Conservation (phyloP, 2,329 filamentous ascomycete species). For the Orbilia blumenaviensis region DNA sequence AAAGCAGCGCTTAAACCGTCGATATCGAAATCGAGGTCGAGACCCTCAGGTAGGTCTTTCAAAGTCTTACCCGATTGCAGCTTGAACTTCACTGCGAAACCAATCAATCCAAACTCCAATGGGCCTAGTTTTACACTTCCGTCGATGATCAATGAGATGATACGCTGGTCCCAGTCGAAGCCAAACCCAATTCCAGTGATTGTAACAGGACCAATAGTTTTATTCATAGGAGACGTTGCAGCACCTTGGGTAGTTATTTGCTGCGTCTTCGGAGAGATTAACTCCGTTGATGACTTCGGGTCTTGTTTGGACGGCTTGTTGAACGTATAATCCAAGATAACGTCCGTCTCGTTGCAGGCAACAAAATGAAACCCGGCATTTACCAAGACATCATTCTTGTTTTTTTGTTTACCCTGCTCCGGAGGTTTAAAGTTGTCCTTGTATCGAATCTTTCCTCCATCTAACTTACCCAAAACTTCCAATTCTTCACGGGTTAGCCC, state of each 20-base stretch:
- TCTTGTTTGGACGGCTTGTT: neutral
- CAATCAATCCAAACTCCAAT: constrained; percentile 59
- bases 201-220: neutral
- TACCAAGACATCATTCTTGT: neutral
- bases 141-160: constrained; percentile 40
- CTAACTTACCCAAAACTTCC: neutral
- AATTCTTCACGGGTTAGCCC: neutral
- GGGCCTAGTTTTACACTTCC: constrained; percentile 61
- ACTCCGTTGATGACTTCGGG: neutral
- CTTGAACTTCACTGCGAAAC: constrained; percentile 59
- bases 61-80: constrained; percentile 36
- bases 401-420: too few relatives aligned
- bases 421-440: neutral
- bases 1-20: neutral
- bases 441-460: neutral
- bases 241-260: neutral
- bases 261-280: neutral
- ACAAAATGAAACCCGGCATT: neutral
- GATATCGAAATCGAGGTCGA: neutral
- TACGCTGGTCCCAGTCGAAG: neutral
- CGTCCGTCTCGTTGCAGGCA: neutral
- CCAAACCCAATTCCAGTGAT: too few relatives aligned
- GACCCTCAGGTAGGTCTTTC: neutral
- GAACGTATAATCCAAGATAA: neutral
- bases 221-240: neutral